phyloP scores from a whole-genome alignment of 1,139 yeast species.

The Suhomyces wounanorum region DNA sequence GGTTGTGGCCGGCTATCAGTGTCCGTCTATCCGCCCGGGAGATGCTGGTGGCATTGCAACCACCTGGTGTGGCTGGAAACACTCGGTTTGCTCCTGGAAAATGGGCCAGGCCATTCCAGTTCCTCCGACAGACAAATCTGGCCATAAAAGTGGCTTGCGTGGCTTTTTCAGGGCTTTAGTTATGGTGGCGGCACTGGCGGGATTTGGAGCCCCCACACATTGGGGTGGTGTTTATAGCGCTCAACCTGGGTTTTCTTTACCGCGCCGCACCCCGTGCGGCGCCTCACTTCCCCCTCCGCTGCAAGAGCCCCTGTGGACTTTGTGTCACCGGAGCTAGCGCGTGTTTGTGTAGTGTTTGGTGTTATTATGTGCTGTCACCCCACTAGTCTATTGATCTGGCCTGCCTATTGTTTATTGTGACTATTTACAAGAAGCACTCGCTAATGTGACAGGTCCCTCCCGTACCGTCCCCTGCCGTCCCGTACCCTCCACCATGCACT shows the following conservation, averaged over 20 bases:
- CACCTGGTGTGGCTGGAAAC: no score
- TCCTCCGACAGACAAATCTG: neutral
- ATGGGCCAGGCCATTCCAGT: neutral
- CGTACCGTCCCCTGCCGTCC: neutral
- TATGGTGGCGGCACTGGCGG: neutral
- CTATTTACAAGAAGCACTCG: conserved; percentile 2
- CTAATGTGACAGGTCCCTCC: neutral
- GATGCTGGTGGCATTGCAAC: no score
- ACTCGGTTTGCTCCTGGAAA: no score
- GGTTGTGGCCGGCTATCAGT: no score
- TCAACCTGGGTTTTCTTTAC: no score
- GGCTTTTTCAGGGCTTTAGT: neutral
- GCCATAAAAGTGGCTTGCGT: neutral
- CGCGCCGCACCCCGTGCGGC: neutral
- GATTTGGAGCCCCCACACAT: neutral
- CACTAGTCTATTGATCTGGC: neutral
- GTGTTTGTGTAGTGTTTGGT: neutral
- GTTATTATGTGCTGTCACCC: neutral
- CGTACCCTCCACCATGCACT: neutral
- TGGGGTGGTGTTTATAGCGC: no score
- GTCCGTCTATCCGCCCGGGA: no score
- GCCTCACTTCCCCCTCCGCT: neutral
- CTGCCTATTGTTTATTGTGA: neutral
- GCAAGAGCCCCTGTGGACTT: neutral
- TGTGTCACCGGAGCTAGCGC: neutral